phyloP scores from a whole-genome alignment of 1,284 basidiomycete genomes.

The Fomitopsis betulina region DNA sequence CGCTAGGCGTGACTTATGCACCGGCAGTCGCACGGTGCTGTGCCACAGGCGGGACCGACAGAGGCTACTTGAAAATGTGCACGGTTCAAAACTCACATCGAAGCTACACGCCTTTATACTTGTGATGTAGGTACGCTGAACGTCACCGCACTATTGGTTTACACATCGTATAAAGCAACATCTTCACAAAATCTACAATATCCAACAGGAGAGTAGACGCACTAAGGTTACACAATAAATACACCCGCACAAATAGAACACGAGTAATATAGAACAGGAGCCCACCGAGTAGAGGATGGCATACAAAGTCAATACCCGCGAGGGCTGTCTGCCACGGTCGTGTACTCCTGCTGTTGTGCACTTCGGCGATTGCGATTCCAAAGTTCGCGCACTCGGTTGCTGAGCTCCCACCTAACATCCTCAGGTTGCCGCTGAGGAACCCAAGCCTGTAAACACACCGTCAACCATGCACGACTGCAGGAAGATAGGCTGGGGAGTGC shows the following conservation, averaged over 20 bases:
- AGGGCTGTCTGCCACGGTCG: constrained; percentile 28
- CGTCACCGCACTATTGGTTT: no score
- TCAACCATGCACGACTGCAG: constrained; percentile 2
- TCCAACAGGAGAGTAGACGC: not conserved
- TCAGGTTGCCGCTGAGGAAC: constrained; percentile 50
- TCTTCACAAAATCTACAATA: no score
- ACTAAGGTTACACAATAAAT: not conserved
- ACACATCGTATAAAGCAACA: no score
- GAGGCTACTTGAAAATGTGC: not conserved
- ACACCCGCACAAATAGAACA: not conserved
- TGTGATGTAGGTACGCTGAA: no score
- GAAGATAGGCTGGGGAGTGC: constrained; percentile 18
- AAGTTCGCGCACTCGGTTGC: constrained; percentile 27
- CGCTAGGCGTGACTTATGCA: not conserved
- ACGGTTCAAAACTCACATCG: not conserved
- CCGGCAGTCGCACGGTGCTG: not conserved
- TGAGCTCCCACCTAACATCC: constrained; percentile 37
- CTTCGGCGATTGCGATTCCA: constrained; percentile 18
- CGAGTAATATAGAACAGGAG: not conserved
- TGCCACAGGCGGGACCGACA: no score
- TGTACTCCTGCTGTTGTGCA: constrained; percentile 36
- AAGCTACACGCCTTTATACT: no score
- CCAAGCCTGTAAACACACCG: constrained; percentile 44
- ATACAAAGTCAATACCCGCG: not conserved
- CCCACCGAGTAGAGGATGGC: not conserved